Evolutionary conservation across 2,329 filamentous ascomycete species (phyloP).

Genomic region (Trichoderma afroharzianum): DNA sequence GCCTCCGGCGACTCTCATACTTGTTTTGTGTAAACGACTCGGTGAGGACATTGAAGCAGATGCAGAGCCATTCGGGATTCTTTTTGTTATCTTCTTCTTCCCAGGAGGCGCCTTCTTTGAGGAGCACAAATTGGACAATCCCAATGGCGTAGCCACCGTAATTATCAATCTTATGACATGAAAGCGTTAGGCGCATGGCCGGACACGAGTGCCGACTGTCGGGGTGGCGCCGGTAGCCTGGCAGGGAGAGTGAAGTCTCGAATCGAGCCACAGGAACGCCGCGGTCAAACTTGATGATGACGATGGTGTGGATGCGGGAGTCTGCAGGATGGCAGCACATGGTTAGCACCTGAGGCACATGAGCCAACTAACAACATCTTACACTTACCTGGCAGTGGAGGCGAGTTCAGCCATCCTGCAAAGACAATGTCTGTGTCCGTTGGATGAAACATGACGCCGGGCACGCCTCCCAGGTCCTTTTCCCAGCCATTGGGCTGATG

Average conservation of each 20-base stretch:
- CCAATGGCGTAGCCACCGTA: conserved; percentile 14
- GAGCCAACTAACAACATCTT: neutral
- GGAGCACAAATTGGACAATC: conserved; percentile 11
- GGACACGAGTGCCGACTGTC: conserved; percentile 15
- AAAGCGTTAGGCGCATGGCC: conserved; percentile 13
- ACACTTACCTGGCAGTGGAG: conserved; percentile 11
- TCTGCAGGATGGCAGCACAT: neutral
- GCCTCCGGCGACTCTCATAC: conserved; percentile 6
- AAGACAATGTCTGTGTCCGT: conserved; percentile 21
- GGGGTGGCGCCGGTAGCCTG: conserved; percentile 12
- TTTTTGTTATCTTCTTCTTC: neutral
- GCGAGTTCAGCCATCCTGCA: conserved; percentile 19
- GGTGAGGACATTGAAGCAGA: conserved; percentile 17
- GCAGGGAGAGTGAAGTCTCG: conserved; percentile 11
- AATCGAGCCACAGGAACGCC: conserved; percentile 8
- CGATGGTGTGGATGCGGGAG: conserved; percentile 5
- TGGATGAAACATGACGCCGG: conserved; percentile 25
- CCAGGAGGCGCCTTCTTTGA: neutral
- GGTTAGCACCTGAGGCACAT: neutral
- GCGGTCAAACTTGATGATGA: conserved; percentile 13
- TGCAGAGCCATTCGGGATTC: conserved; percentile 10
- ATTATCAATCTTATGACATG: conserved; percentile 10
- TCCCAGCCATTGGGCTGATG: neutral
- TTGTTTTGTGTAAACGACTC: conserved; percentile 12
- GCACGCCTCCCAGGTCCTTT: conserved; percentile 16